Evolutionary conservation across 176 grass and related monocot genomes (phyloP).

Genomic region (Musa itinerans): DNA sequence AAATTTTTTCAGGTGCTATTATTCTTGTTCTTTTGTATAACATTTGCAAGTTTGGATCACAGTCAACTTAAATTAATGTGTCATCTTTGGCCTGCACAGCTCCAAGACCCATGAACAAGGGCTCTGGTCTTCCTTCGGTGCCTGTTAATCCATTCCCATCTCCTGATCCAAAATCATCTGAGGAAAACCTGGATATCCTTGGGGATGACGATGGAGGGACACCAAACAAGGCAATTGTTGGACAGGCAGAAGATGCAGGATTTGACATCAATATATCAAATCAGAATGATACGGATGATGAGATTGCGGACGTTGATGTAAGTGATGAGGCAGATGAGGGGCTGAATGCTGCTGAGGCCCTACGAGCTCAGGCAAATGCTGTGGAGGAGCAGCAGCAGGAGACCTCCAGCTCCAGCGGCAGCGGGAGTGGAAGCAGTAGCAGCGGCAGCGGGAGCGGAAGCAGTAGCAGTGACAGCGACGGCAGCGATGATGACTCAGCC

Average conservation of each 20-base stretch:
- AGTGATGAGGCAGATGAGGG: constrained; percentile 61
- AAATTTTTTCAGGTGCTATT: neutral
- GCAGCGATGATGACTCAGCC: constrained; percentile 51
- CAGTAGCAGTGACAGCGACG: constrained; percentile 53
- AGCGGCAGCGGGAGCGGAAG: constrained; percentile 51
- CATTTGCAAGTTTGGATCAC: neutral
- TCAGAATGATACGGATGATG: constrained; percentile 59
- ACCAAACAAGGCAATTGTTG: constrained; percentile 26
- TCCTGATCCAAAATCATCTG: constrained; percentile 39
- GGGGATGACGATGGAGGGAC: constrained; percentile 59
- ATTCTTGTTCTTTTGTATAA: neutral
- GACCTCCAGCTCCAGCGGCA: constrained; percentile 46
- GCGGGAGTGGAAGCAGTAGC: constrained; percentile 39
- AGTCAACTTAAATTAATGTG: neutral
- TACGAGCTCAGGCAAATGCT: constrained; percentile 55
- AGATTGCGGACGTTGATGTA: constrained; percentile 82
- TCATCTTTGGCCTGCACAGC: constrained; percentile 22
- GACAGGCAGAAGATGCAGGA: constrained; percentile 13
- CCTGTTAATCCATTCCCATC: constrained; percentile 44
- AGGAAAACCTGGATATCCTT: constrained; percentile 76
- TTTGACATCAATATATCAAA: constrained; percentile 70
- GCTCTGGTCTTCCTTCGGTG: constrained; percentile 30
- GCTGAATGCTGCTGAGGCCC: constrained; percentile 62
- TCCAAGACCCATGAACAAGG: constrained; percentile 41
- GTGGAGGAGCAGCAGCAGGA: constrained; percentile 39